A percentile compares a stretch with the other conserved stretches of the same genome.
phyloP scores from a whole-genome alignment of 805 yeast genomes.

The Metschnikowia continentalis region DNA sequence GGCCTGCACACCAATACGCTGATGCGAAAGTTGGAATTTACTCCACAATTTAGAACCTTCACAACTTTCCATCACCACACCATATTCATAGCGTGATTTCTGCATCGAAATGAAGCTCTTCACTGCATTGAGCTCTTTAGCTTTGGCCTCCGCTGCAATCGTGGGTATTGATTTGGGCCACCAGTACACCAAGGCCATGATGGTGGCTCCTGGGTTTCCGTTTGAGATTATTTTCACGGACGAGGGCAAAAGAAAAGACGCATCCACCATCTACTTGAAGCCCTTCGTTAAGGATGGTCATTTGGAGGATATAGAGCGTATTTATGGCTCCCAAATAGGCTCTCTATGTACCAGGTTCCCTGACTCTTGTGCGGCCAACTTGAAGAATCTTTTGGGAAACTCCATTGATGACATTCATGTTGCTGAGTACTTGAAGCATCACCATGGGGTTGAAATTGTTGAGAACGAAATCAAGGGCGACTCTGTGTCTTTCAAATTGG shows the following conservation, averaged over 20 bases:
- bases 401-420: slow-evolving; percentile 45
- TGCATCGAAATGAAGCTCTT: slow-evolving; percentile 13
- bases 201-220: slow-evolving; percentile 87
- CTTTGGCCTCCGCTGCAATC: slow-evolving; percentile 50
- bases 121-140: slow-evolving; percentile 9
- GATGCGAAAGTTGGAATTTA: slow-evolving; percentile 1
- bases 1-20: slow-evolving; percentile 2
- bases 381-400: slow-evolving; percentile 72
- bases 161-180: slow-evolving; percentile 89
- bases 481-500: slow-evolving; percentile 54
- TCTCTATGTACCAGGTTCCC: slow-evolving; percentile 74
- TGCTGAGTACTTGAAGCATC: slow-evolving; percentile 44
- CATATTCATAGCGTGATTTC: background rate
- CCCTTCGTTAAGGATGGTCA: slow-evolving; percentile 22
- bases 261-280: slow-evolving; percentile 69
- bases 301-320: slow-evolving; percentile 55
- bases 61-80: background rate
- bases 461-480: slow-evolving; percentile 36
- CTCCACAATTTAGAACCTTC: slow-evolving; percentile 1
- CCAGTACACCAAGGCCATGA: slow-evolving; percentile 78
- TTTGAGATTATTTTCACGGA: slow-evolving; percentile 85
- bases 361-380: slow-evolving; percentile 55
- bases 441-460: slow-evolving; percentile 57
- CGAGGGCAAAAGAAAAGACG: slow-evolving; percentile 88
- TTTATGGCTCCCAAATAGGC: slow-evolving; percentile 73